Conservation (phyloP, 2,329 filamentous ascomycete genomes). For the Verticillium nonalfalfae region DNA sequence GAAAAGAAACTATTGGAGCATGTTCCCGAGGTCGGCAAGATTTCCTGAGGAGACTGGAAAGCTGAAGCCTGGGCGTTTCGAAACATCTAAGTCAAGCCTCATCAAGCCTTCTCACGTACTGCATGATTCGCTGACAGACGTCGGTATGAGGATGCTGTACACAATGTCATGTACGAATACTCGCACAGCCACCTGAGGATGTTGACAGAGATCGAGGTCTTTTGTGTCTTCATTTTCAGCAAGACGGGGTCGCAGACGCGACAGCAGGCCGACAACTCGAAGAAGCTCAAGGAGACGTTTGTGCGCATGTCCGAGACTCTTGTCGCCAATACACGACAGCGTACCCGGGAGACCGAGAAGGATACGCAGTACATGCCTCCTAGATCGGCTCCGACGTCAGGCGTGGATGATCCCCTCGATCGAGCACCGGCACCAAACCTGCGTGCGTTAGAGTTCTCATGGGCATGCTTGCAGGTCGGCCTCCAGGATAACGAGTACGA, state of each 20-base stretch:
- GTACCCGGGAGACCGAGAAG: background rate
- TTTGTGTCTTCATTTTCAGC: conserved; percentile 50
- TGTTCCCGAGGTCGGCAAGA: conserved; percentile 14
- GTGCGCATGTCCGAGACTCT: conserved; percentile 37
- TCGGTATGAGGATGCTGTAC: conserved; percentile 40
- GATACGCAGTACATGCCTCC: background rate
- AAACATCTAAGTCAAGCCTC: conserved; percentile 30
- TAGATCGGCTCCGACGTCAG: background rate
- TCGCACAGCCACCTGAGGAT: conserved; percentile 36
- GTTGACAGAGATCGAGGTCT: conserved; percentile 46
- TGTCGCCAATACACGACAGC: conserved; percentile 25
- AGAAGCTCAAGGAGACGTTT: conserved; percentile 45
- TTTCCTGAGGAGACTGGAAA: conserved; percentile 25
- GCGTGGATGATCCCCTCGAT: conserved; percentile 3
- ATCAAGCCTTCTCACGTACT: too few species aligned
- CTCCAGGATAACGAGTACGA: conserved; percentile 5
- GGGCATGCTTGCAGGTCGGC: conserved; percentile 25
- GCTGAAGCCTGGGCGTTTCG: conserved; percentile 37
- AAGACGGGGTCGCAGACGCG: conserved; percentile 39
- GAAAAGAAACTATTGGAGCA: conserved; percentile 14
- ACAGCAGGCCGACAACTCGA: conserved; percentile 44
- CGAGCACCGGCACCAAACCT: conserved; percentile 4
- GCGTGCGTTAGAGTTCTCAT: conserved; percentile 24
- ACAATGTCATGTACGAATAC: conserved; percentile 31
- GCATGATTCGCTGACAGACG: background rate